Evolutionary conservation across 371 early-diverging fungal genomes (phyloP), one percentile per base, ranked within the genome.

Genomic region (Mucor racemosus): DNA sequence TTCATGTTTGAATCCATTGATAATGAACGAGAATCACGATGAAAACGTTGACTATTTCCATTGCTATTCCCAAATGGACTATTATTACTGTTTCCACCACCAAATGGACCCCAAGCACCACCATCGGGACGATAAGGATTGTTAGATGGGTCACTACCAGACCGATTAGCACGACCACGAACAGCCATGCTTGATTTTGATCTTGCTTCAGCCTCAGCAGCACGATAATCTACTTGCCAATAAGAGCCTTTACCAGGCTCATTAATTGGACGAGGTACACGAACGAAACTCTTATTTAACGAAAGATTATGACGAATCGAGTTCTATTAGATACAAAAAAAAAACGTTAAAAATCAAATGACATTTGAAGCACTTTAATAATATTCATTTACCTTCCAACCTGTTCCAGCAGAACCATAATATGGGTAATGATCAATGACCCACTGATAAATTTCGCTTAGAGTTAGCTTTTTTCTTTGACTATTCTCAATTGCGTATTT

Each of bases 241-340:
- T 92, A 97, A n/a, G 94, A 86, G 14, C 99, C 99, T 74, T 99
- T 99, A 31, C 99, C 99, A 7, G 93, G 93, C 73, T 96, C 94
- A 68, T 92, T 88, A 65, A 87, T 80, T 4, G 94, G 91, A 56
- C 97, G 86, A 19, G 97, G 96, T 4, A 95, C 90, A 54, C 94
- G 90, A 64, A 93, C 85, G 76, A 99, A 99, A 40, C 90, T 83
- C 71, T 94, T 94, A 77, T 98, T 99, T 36, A 99, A 81, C 7
- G 96, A 95, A 31, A 99, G 86, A 73, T 99, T 99, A 81, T 99
- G 99, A 35, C 99, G 90, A 58, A 99, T 95, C 2, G 97, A 97
- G 77, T 99, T 99, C 88, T 95, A 74, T 21, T 26, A 40, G 42
- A 36, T 40, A 39, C 35, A 11, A 19, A 19, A 34, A 17, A 36